Percentiles rank a stretch among this genome's conserved stretches.
Evolutionary conservation across 805 yeast genomes (phyloP).

Genomic region (Phaffomyces thermotolerans): DNA sequence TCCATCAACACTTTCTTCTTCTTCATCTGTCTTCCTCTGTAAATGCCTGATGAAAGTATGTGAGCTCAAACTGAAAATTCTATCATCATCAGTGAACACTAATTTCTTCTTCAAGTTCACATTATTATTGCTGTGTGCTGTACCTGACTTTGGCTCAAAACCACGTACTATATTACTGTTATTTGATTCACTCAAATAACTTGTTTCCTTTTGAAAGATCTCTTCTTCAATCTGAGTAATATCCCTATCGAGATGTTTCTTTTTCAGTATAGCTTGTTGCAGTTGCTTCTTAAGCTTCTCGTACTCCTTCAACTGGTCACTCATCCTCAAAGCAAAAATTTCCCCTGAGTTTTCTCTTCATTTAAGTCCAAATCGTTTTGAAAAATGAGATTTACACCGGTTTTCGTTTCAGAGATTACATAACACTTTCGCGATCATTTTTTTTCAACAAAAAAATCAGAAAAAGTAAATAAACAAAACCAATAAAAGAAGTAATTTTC

Average conservation of each 20-base stretch:
- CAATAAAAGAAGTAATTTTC: neutral
- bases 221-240: constrained; percentile 64
- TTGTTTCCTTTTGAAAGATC: constrained; percentile 70
- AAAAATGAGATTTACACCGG: no score
- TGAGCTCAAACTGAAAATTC: constrained; percentile 73
- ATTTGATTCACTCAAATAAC: constrained; percentile 63
- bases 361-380: neutral
- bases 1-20: constrained; percentile 21
- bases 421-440: neutral
- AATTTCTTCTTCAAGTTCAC: constrained; percentile 35
- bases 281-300: constrained; percentile 60
- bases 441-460: neutral
- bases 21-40: constrained; percentile 38
- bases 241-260: constrained; percentile 58
- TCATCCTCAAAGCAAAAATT: neutral
- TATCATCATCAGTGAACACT: constrained; percentile 62
- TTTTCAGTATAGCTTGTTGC: constrained; percentile 52
- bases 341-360: no score
- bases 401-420: no score
- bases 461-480: neutral
- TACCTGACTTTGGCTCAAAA: constrained; percentile 57
- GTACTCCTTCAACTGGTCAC: constrained; percentile 39
- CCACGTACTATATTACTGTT: constrained; percentile 85
- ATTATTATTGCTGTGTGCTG: constrained; percentile 37
- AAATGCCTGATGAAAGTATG: constrained; percentile 58